Conservation (phyloP, 2,329 filamentous ascomycete species). For the Aspergillus sp. region DNA sequence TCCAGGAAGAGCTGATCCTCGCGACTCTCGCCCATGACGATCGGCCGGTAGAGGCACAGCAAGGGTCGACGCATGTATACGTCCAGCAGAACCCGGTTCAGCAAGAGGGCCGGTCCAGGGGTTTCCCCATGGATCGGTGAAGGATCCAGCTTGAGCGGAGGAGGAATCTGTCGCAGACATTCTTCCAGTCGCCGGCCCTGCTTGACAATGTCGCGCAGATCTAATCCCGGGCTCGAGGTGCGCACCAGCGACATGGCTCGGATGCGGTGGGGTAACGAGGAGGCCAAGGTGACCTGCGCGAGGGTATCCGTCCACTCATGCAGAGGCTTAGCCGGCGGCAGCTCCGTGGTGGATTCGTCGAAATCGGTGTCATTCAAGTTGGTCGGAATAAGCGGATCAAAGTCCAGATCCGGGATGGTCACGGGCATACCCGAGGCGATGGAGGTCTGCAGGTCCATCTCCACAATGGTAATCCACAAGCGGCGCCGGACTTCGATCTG, state of each 20-base stretch:
- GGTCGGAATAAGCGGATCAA: constrained; percentile 40
- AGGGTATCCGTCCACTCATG: constrained; percentile 20
- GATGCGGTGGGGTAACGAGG: constrained; percentile 21
- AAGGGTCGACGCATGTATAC: constrained; percentile 32
- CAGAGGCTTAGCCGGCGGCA: constrained; percentile 33
- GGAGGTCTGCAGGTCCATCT: constrained; percentile 51
- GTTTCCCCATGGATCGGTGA: not conserved
- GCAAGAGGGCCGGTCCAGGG: constrained; percentile 1
- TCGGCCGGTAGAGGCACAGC: constrained; percentile 32
- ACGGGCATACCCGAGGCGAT: constrained; percentile 43
- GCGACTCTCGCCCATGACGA: constrained; percentile 18
- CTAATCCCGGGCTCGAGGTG: constrained; percentile 5
- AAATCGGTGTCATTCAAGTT: constrained; percentile 48
- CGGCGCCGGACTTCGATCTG: constrained; percentile 40
- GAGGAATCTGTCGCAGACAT: constrained; percentile 13
- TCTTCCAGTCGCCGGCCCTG: constrained; percentile 16
- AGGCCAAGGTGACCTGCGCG: constrained; percentile 16
- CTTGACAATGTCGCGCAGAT: constrained; percentile 14
- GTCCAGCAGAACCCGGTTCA: constrained; percentile 30
- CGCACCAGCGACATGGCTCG: constrained; percentile 16
- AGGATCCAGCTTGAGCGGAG: constrained; percentile 5
- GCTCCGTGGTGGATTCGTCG: constrained; percentile 35
- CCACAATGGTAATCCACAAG: constrained; percentile 42
- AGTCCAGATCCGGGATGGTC: constrained; percentile 40
- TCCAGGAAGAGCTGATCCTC: constrained; percentile 22